These are phyloP conservation scores for Cynanchum wilfordii DNA, from an alignment of 257 asterid genomes.

Conservation along the genomic window DNA sequence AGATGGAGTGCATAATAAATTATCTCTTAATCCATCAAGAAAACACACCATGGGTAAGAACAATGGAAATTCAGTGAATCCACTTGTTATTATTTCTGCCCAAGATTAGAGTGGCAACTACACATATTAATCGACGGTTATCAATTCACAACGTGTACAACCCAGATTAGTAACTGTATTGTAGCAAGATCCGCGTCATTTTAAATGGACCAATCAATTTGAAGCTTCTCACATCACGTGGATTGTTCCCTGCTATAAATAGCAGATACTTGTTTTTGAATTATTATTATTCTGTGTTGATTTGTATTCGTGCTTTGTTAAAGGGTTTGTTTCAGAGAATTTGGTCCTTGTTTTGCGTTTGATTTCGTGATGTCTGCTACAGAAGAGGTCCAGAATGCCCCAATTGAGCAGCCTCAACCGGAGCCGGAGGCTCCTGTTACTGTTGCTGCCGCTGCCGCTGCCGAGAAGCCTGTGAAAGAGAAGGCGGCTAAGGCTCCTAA, in stretches of 20 bases:
- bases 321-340: neutral
- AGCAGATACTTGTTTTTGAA: neutral
- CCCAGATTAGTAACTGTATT: neutral
- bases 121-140: constrained; percentile 21
- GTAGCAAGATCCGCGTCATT: constrained; percentile 24
- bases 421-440: constrained; percentile 22
- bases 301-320: neutral
- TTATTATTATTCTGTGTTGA: neutral
- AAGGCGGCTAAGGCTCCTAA: constrained; percentile 45
- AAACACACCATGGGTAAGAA: constrained; percentile 25
- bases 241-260: constrained; percentile 38
- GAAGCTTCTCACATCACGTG: neutral
- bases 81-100: constrained; percentile 1
- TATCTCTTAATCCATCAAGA: constrained; percentile 16
- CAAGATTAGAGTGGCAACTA: constrained; percentile 30
- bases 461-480: constrained; percentile 27
- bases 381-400: constrained; percentile 29
- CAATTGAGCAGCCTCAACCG: constrained; percentile 19
- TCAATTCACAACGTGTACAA: constrained; percentile 26
- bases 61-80: neutral
- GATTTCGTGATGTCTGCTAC: constrained; percentile 36
- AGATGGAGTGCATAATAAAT: neutral
- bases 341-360: neutral
- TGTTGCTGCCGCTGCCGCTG: neutral
- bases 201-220: constrained; percentile 34